phyloP scores from a whole-genome alignment of 805 yeast genomes.

The Middelhovenomyces tepae region DNA sequence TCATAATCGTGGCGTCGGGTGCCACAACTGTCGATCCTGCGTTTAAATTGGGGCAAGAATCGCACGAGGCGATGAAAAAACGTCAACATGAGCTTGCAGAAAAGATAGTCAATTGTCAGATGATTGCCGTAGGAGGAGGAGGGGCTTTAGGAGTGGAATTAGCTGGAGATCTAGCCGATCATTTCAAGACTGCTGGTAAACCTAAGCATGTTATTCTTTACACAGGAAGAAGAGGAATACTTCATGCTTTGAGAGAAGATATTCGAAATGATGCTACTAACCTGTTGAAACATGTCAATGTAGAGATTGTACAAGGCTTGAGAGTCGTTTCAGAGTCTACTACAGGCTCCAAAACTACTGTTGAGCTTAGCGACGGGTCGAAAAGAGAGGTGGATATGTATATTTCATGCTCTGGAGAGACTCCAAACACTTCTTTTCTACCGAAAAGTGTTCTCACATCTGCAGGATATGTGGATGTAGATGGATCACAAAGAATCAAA shows the following conservation, averaged over 20 bases:
- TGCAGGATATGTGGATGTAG: conserved; percentile 12
- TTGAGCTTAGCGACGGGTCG: conserved; percentile 10
- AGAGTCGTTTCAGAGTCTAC: conserved; percentile 1
- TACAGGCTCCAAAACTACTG: conserved; percentile 4
- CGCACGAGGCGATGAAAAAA: conserved; percentile 5
- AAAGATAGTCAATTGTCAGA: conserved; percentile 29
- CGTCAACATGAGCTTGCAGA: conserved; percentile 7
- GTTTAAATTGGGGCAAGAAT: conserved; percentile 10
- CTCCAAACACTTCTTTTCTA: conserved; percentile 15
- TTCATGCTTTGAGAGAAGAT: conserved; percentile 8
- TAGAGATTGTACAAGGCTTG: conserved; percentile 10
- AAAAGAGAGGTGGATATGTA: conserved; percentile 9
- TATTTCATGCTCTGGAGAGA: conserved; percentile 12
- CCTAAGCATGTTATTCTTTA: conserved; percentile 29
- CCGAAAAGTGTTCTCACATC: conserved; percentile 7
- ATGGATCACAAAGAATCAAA: conserved; percentile 12
- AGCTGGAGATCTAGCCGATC: conserved; percentile 38
- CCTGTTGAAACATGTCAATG: conserved; percentile 14
- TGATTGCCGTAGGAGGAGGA: conserved; percentile 40
- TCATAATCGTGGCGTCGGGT: conserved; percentile 15
- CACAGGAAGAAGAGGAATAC: conserved; percentile 13
- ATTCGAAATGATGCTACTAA: conserved; percentile 10
- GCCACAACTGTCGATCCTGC: conserved; percentile 8
- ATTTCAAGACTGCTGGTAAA: conserved; percentile 20
- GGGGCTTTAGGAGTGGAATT: conserved; percentile 47